Conservation (phyloP, 148 eudicot species). For the Talinum fruticosum region DNA sequence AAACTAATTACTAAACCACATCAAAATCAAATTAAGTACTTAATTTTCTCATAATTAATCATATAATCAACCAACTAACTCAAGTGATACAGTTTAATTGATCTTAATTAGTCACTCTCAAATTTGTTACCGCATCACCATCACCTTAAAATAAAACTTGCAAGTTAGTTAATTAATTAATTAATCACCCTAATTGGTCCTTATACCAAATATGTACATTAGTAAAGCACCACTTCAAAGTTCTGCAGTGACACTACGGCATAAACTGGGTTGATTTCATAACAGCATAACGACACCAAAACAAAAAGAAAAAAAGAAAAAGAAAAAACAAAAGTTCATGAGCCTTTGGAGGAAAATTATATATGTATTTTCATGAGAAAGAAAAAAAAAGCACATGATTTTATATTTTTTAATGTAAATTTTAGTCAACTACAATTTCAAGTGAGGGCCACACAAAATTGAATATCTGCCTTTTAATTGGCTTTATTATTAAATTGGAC, state of each 20-base stretch:
- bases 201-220: not conserved
- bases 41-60: not conserved
- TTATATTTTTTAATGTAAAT: not conserved
- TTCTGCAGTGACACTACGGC: too few species aligned
- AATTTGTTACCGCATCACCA: not conserved
- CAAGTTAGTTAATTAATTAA: not conserved
- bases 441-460: not conserved
- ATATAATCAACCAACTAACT: not conserved
- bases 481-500: not conserved
- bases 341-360: too few species aligned
- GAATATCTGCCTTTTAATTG: not conserved
- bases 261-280: too few species aligned
- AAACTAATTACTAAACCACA: not conserved
- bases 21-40: not conserved
- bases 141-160: not conserved
- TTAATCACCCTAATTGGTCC: not conserved
- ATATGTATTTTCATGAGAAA: too few species aligned
- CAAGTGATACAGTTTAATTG: not conserved
- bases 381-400: not conserved
- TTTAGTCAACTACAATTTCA: not conserved
- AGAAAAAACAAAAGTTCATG: not conserved
- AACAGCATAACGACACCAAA: too few species aligned
- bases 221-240: too few species aligned
- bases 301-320: too few species aligned
- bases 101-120: not conserved